A percentile compares a stretch with the other conserved stretches of the same genome.
Evolutionary conservation across 768 basidiomycete genomes (phyloP).

Genomic region (Calocybe gangraenosa): DNA sequence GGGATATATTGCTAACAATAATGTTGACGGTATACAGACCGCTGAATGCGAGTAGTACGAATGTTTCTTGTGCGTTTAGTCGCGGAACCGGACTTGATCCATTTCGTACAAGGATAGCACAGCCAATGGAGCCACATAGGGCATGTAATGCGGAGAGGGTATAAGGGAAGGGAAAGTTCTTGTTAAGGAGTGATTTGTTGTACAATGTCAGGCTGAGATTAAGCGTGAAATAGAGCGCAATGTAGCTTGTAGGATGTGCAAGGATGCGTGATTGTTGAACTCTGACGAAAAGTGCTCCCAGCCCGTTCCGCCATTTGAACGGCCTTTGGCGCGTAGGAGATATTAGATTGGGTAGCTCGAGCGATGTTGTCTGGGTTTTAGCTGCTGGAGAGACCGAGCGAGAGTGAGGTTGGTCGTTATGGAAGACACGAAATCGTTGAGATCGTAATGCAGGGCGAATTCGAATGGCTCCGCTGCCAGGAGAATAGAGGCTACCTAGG

Average conservation of each 20-base stretch:
- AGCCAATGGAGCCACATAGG: constrained; percentile 79
- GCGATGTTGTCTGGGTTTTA: neutral
- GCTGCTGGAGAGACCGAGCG: constrained; percentile 1
- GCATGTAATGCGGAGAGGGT: constrained; percentile 92
- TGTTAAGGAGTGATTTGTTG: constrained; percentile 88
- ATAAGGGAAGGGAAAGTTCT: constrained; percentile 95
- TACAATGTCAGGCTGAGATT: constrained; percentile 91
- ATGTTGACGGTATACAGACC: constrained; percentile 92
- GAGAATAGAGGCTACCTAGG: neutral
- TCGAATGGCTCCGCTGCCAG: constrained; percentile 9
- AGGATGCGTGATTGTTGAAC: constrained; percentile 8
- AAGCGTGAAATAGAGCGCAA: constrained; percentile 81
- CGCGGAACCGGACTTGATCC: constrained; percentile 15
- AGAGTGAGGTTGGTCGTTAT: constrained; percentile 5
- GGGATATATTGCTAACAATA: constrained; percentile 87
- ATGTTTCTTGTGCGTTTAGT: constrained; percentile 49
- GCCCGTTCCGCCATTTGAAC: constrained; percentile 8
- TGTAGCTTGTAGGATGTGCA: constrained; percentile 20
- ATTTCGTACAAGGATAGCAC: constrained; percentile 53
- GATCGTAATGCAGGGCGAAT: constrained; percentile 8
- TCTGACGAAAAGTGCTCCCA: constrained; percentile 3
- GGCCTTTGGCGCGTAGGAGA: constrained; percentile 11
- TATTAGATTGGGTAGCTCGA: constrained; percentile 17
- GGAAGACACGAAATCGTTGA: constrained; percentile 7
- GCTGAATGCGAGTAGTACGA: constrained; percentile 78